A percentile compares a stretch with the other conserved stretches of the same genome.
phyloP scores from a whole-genome alignment of 169 alveolate genomes.

The Eimeria praecox region DNA sequence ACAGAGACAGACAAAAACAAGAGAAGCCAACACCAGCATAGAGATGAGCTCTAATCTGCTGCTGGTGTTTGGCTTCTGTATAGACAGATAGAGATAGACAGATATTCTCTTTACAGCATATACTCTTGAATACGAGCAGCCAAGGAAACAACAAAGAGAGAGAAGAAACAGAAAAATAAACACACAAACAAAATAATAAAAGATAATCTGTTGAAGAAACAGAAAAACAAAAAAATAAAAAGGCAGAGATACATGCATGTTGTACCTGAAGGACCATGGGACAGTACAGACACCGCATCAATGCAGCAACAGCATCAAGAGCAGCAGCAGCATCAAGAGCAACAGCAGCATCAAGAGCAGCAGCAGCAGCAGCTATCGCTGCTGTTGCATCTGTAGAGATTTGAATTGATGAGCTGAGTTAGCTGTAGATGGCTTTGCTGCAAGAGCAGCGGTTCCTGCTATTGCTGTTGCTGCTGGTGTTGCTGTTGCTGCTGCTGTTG shows the following conservation, averaged over 20 bases:
- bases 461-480: neutral
- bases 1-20: neutral
- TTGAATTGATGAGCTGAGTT: neutral
- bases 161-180: neutral
- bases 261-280: neutral
- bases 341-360: neutral
- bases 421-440: neutral
- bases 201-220: too few species aligned
- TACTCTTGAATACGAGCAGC: neutral
- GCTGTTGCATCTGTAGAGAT: neutral
- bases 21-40: neutral
- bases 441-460: neutral
- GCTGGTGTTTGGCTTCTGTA: neutral
- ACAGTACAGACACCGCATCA: neutral
- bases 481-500: neutral
- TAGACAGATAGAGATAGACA: too few species aligned
- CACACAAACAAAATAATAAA: neutral
- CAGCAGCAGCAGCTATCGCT: neutral
- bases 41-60: neutral
- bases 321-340: neutral
- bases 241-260: neutral
- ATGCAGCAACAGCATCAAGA: slow-evolving; percentile 3
- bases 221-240: too few species aligned
- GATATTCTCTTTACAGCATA: neutral
- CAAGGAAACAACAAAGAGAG: neutral